Percentiles rank a stretch among this genome's conserved stretches.
Evolutionary conservation across 768 basidiomycete species (phyloP).

Genomic region (Panaeolus cyanescens): DNA sequence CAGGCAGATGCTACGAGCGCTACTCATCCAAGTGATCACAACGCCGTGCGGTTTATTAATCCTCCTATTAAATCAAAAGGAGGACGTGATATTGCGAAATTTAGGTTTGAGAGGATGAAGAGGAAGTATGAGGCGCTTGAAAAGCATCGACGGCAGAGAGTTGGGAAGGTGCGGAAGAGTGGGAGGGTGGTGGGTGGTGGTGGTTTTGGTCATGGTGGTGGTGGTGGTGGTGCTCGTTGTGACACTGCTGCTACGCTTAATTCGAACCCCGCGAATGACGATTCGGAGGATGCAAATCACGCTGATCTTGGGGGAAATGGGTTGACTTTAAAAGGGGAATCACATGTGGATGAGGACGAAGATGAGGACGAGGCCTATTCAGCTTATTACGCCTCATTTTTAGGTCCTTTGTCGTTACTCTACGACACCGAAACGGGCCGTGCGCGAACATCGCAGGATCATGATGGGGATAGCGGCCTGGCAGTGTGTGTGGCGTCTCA

Average conservation of each 20-base stretch:
- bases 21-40: constrained; percentile 58
- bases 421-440: too few relatives aligned
- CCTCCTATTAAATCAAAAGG: constrained; percentile 12
- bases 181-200: constrained; percentile 10
- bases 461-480: too few relatives aligned
- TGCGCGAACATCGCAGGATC: too few relatives aligned
- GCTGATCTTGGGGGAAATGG: neutral
- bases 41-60: constrained; percentile 32
- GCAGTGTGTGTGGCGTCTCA: neutral
- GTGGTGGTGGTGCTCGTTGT: constrained; percentile 5
- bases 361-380: neutral
- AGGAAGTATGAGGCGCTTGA: neutral
- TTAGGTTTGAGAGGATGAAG: constrained; percentile 3
- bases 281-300: neutral
- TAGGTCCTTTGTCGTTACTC: neutral
- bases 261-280: neutral
- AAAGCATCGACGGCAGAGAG: constrained; percentile 16
- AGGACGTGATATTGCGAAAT: neutral
- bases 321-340: neutral
- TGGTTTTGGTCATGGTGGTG: constrained; percentile 15
- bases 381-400: neutral
- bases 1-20: constrained; percentile 39
- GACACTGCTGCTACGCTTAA: neutral
- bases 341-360: neutral
- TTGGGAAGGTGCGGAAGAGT: constrained; percentile 12